Percentiles rank a stretch among this genome's conserved stretches.
Conservation (phyloP, 2,329 filamentous ascomycete species). For the Penicillium sp. region DNA sequence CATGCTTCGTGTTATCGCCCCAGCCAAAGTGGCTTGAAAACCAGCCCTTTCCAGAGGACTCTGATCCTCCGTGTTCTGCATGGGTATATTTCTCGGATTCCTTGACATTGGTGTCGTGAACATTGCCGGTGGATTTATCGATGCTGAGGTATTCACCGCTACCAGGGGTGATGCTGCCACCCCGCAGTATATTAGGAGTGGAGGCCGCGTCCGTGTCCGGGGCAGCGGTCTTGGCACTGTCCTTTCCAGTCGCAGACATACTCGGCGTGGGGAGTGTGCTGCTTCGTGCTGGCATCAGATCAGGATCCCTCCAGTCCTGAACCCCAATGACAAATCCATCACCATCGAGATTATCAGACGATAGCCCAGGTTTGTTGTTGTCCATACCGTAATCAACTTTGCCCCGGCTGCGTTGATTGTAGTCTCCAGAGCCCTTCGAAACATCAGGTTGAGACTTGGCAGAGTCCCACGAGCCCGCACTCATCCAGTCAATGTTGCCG, state of each 20-base stretch:
- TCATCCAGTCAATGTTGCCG: conserved; percentile 68
- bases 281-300: conserved; percentile 53
- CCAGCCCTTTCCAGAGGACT: conserved; percentile 27
- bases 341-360: conserved; percentile 33
- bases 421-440: conserved; percentile 19
- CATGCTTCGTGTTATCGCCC: conserved; percentile 18
- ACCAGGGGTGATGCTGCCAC: conserved; percentile 65
- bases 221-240: conserved; percentile 28
- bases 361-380: conserved; percentile 22
- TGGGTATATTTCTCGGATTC: conserved; percentile 10
- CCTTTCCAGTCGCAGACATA: conserved; percentile 21
- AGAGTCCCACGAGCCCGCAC: conserved; percentile 62
- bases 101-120: conserved; percentile 13
- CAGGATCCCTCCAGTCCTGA: conserved; percentile 80
- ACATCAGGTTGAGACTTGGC: conserved; percentile 34
- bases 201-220: conserved; percentile 30
- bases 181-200: conserved; percentile 46
- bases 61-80: conserved; percentile 8
- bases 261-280: conserved; percentile 24
- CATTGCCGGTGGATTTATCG: conserved; percentile 27
- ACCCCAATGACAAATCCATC: conserved; percentile 78
- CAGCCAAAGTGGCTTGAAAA: conserved; percentile 35
- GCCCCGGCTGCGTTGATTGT: conserved; percentile 25
- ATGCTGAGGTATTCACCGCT: conserved; percentile 64
- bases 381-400: conserved; percentile 11